Conservation (phyloP, 2,329 filamentous ascomycete species). For the Colletotrichum scovillei region DNA sequence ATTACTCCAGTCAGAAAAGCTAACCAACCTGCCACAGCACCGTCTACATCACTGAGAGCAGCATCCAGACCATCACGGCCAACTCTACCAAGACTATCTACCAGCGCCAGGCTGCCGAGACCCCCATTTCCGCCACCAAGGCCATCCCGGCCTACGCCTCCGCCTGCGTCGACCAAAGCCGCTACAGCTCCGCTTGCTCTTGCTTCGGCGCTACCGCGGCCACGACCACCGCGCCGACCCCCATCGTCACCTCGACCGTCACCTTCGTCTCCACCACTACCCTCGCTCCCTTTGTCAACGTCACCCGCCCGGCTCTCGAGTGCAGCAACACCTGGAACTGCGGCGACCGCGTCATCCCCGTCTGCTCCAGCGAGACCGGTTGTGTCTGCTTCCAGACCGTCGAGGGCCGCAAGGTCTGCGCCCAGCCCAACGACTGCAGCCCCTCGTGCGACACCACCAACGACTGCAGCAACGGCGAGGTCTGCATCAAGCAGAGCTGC, state of each 20-base stretch:
- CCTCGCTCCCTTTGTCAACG: conserved; percentile 17
- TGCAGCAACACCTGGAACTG: conserved; percentile 22
- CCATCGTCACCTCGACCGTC: conserved; percentile 53
- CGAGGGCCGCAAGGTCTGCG: conserved; percentile 26
- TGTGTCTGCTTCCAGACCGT: conserved; percentile 30
- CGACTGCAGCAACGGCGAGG: conserved; percentile 22
- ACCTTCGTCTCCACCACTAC: conserved; percentile 42
- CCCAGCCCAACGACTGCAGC: conserved; percentile 19
- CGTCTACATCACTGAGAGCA: conserved; percentile 25
- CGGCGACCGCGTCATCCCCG: conserved; percentile 13
- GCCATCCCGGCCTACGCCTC: conserved; percentile 56
- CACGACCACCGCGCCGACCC: conserved; percentile 48
- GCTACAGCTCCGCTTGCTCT: conserved; percentile 43
- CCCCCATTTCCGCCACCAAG: conserved; percentile 60
- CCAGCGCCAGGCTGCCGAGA: conserved; percentile 43
- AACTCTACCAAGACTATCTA: conserved; percentile 18
- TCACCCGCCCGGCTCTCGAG: conserved; percentile 2
- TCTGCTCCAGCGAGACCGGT: conserved; percentile 6
- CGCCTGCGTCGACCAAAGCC: conserved; percentile 36
- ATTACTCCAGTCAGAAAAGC: too few species aligned
- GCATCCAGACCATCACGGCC: conserved; percentile 9
- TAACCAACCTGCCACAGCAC: conserved; percentile 2
- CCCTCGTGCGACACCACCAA: conserved; percentile 9
- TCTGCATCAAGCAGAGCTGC: conserved; percentile 33
- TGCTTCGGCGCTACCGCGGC: conserved; percentile 41